Conservation (phyloP, 768 basidiomycete species). For the Calocybe gangraenosa region DNA sequence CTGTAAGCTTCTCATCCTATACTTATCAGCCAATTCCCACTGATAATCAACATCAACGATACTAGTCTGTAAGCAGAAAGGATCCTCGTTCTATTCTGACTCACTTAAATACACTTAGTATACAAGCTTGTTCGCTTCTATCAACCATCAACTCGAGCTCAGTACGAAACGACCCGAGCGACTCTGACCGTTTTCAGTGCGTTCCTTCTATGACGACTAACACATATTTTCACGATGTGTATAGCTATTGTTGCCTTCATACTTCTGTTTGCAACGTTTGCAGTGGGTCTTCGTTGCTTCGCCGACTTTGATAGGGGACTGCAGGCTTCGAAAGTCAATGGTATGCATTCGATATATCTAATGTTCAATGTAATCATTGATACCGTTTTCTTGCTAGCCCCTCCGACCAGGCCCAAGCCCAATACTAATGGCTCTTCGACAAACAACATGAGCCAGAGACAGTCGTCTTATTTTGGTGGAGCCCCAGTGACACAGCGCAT, state of each 20-base stretch:
- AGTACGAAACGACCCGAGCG: conserved; percentile 71
- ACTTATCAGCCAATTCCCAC: too few relatives aligned
- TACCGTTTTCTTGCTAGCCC: conserved; percentile 36
- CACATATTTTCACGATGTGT: not conserved
- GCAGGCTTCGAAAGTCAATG: conserved; percentile 63
- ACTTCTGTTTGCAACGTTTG: conserved; percentile 69
- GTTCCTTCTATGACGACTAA: conserved; percentile 18
- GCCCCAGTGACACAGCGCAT: conserved; percentile 56
- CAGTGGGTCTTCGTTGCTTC: conserved; percentile 75
- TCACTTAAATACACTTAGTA: conserved; percentile 35
- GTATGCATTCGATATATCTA: conserved; percentile 50
- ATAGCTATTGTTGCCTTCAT: conserved; percentile 75
- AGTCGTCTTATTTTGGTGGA: conserved; percentile 50
- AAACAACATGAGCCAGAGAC: conserved; percentile 46
- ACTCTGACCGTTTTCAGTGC: conserved; percentile 81
- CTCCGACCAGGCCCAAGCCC: conserved; percentile 44
- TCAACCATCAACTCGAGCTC: conserved; percentile 44
- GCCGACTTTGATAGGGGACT: conserved; percentile 82
- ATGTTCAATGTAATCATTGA: conserved; percentile 21
- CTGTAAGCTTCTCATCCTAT: conserved; percentile 43
- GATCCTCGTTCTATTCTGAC: not conserved
- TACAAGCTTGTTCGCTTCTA: conserved; percentile 88
- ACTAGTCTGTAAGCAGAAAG: conserved; percentile 33
- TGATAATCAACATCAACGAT: not conserved
- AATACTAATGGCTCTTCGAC: too few relatives aligned